Percentiles rank a stretch among this genome's conserved stretches.
Conservation (phyloP, 108 stramenopile genomes). For the Pseudonitzschia delicatissima region DNA sequence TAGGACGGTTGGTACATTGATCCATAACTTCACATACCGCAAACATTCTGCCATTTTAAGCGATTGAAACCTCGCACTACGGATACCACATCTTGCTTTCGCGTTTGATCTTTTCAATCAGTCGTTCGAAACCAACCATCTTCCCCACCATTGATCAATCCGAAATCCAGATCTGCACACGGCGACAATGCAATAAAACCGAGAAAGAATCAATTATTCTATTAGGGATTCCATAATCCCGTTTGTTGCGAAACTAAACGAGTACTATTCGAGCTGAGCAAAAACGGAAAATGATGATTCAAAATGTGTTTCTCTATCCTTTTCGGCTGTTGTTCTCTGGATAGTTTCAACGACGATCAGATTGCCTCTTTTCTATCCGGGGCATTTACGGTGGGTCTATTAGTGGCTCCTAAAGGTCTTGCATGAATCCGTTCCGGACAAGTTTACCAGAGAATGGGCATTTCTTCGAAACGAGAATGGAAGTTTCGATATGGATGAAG, state of each 20-base stretch:
- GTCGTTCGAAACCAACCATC: background rate
- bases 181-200: background rate
- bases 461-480: background rate
- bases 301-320: background rate
- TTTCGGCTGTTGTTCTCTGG: background rate
- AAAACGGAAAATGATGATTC: background rate
- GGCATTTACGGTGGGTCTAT: constrained; percentile 20
- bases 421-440: background rate
- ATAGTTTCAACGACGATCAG: constrained; percentile 1
- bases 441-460: background rate
- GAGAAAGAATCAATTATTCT: background rate
- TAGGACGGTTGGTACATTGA: too few relatives aligned
- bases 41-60: background rate
- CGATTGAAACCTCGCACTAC: background rate
- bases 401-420: constrained; percentile 18
- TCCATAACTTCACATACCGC: background rate
- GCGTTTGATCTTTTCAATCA: background rate
- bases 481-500: background rate
- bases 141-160: background rate
- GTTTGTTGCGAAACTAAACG: background rate
- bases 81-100: background rate
- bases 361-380: constrained; percentile 16
- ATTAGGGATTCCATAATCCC: background rate
- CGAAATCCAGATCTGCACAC: background rate
- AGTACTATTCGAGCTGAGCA: background rate